These are phyloP conservation scores for Hevea brasiliensis DNA, from an alignment of 345 rosid species.

Conservation along the genomic window DNA sequence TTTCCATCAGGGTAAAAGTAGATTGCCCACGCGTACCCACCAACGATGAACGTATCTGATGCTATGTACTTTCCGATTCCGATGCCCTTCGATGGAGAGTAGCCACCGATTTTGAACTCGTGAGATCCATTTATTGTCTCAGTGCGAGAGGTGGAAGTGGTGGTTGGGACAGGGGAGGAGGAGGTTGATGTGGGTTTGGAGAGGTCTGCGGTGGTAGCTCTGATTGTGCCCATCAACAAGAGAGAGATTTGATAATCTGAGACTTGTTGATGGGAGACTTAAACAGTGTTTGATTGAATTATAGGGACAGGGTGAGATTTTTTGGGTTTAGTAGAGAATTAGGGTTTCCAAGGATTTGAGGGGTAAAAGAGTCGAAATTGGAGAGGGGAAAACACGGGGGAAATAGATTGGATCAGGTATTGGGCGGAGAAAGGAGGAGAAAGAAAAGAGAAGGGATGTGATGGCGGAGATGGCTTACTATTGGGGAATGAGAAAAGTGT, in stretches of 20 bases:
- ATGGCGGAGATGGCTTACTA: not conserved
- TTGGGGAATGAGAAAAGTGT: not conserved
- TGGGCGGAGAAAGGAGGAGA: not conserved
- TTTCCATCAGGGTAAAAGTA: constrained; percentile 84
- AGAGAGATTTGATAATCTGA: not conserved
- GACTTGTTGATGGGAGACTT: no score
- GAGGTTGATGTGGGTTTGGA: constrained; percentile 38
- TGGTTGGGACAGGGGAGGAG: constrained; percentile 9
- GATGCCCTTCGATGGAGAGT: constrained; percentile 62
- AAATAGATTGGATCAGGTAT: not conserved
- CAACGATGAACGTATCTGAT: constrained; percentile 60
- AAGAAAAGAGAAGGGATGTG: not conserved
- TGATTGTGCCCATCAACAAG: constrained; percentile 60
- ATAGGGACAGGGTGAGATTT: not conserved
- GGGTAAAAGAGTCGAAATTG: not conserved
- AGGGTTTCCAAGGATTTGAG: constrained; percentile 14
- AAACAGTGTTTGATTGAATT: constrained; percentile 8
- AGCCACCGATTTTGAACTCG: constrained; percentile 63
- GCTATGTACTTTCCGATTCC: constrained; percentile 66
- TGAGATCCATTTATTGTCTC: constrained; percentile 65
- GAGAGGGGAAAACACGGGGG: not conserved
- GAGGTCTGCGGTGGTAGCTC: constrained; percentile 40
- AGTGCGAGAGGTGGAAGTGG: constrained; percentile 46
- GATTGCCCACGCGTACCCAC: constrained; percentile 72
- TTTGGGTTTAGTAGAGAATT: constrained; percentile 4